Evolutionary conservation across 2,329 filamentous ascomycete species (phyloP).

Genomic region (Dactylellina leptospora): DNA sequence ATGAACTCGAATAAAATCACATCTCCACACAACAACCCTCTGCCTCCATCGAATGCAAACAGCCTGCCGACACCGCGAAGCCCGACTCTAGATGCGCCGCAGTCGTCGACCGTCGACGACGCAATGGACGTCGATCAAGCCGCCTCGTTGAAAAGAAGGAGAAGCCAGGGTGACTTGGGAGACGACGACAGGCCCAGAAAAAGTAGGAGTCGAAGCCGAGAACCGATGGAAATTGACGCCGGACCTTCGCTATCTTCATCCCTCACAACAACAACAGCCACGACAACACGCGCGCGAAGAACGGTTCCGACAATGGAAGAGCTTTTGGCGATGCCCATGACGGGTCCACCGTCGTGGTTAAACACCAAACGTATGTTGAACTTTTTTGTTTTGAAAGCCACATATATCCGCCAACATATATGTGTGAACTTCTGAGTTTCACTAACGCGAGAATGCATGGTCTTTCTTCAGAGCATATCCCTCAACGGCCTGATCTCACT

Average conservation of each 20-base stretch:
- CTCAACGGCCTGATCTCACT: slow-evolving; percentile 62
- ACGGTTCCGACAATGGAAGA: slow-evolving; percentile 52
- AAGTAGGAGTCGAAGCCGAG: slow-evolving; percentile 47
- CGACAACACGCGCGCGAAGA: slow-evolving; percentile 32
- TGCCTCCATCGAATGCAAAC: slow-evolving; percentile 19
- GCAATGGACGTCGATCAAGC: slow-evolving; percentile 40
- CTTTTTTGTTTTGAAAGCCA: not conserved
- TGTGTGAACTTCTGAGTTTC: not conserved
- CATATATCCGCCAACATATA: no score
- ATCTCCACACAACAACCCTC: slow-evolving; percentile 36
- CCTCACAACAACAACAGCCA: no score
- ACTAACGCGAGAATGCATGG: slow-evolving; percentile 30
- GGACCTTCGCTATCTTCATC: slow-evolving; percentile 29
- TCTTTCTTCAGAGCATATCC: slow-evolving; percentile 34
- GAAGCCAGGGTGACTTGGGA: slow-evolving; percentile 47
- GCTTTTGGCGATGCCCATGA: slow-evolving; percentile 51
- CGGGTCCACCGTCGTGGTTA: slow-evolving; percentile 51
- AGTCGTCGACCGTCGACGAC: slow-evolving; percentile 33
- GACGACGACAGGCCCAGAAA: slow-evolving; percentile 48
- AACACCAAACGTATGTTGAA: slow-evolving; percentile 46
- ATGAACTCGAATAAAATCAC: slow-evolving; percentile 51
- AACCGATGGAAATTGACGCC: slow-evolving; percentile 49
- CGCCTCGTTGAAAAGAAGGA: slow-evolving; percentile 47
- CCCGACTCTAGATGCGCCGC: slow-evolving; percentile 37
- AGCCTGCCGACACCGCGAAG: slow-evolving; percentile 49